Conservation (phyloP, 192 early-diverging fungal genomes). For the Coemansia erecta region DNA sequence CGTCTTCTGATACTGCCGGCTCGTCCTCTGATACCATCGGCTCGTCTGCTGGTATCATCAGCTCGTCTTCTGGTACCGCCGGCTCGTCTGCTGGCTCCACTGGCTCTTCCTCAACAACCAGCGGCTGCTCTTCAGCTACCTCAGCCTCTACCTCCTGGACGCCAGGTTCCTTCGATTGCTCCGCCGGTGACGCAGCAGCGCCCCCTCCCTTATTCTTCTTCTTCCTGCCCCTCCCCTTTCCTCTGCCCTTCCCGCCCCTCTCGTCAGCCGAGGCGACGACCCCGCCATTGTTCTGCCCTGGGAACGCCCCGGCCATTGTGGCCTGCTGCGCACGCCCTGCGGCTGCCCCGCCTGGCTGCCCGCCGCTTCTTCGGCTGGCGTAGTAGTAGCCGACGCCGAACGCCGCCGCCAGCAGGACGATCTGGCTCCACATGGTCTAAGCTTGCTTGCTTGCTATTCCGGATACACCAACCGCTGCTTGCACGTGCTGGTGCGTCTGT, state of each 20-base stretch:
- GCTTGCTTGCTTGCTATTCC: too few relatives aligned
- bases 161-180: not conserved
- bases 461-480: too few relatives aligned
- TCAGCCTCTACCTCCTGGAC: too few relatives aligned
- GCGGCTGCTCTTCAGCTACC: not conserved
- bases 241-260: slow-evolving; percentile 1
- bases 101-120: too few relatives aligned
- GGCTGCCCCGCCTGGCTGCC: not conserved
- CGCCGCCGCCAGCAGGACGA: slow-evolving; percentile 14
- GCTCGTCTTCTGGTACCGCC: too few relatives aligned
- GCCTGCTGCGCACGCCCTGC: not conserved
- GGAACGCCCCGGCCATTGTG: slow-evolving; percentile 18
- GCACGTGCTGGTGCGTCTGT: too few relatives aligned
- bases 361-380: slow-evolving; percentile 8
- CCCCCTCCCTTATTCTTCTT: not conserved
- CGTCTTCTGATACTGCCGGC: too few relatives aligned
- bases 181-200: not conserved
- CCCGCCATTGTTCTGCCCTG: slow-evolving; percentile 4
- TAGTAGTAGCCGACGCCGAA: slow-evolving; percentile 38
- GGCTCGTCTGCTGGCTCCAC: not conserved
- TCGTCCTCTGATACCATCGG: not conserved
- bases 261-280: not conserved
- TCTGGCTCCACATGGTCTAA: slow-evolving; percentile 21
- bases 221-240: slow-evolving; percentile 10
- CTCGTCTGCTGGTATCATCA: too few relatives aligned